Conservation (phyloP, 345 rosid genomes). For the Aquilaria sinensis region DNA sequence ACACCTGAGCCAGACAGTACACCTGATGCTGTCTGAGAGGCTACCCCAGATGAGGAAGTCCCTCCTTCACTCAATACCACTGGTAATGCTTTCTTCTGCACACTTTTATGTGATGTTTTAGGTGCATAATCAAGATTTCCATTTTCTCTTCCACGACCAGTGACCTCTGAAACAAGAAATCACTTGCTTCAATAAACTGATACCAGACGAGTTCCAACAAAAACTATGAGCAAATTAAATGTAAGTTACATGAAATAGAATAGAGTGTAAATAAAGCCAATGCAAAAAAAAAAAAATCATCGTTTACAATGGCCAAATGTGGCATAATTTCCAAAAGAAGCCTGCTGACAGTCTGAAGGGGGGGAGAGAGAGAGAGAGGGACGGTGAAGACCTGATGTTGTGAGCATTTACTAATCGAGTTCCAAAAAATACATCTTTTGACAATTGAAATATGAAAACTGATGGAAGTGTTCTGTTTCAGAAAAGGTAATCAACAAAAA, state of each 20-base stretch:
- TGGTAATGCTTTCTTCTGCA: slow-evolving; percentile 53
- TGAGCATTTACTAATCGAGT: neutral
- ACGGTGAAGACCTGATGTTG: neutral
- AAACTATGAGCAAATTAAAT: too few relatives aligned
- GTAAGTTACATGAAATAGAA: too few relatives aligned
- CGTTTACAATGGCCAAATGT: too few relatives aligned
- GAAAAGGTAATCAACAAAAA: slow-evolving; percentile 6
- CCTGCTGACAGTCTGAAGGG: too few relatives aligned
- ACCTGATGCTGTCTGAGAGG: slow-evolving; percentile 92
- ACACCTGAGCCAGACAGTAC: slow-evolving; percentile 97
- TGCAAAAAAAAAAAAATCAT: too few relatives aligned
- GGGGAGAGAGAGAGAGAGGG: too few relatives aligned
- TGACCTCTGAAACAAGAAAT: slow-evolving; percentile 56
- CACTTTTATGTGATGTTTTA: slow-evolving; percentile 52
- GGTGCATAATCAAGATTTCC: slow-evolving; percentile 58
- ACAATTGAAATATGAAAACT: neutral
- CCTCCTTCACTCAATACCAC: slow-evolving; percentile 49
- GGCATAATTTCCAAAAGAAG: too few relatives aligned
- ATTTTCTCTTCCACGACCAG: slow-evolving; percentile 79
- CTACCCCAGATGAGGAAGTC: slow-evolving; percentile 75
- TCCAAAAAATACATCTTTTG: slow-evolving; percentile 1
- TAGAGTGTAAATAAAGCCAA: too few relatives aligned
- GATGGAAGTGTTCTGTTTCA: too few relatives aligned
- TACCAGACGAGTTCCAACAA: too few relatives aligned
- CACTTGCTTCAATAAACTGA: neutral